A percentile compares a stretch with the other conserved stretches of the same genome.
Evolutionary conservation across 495 filamentous ascomycete species (phyloP).

Genomic region (Trichoderma gamsii): DNA sequence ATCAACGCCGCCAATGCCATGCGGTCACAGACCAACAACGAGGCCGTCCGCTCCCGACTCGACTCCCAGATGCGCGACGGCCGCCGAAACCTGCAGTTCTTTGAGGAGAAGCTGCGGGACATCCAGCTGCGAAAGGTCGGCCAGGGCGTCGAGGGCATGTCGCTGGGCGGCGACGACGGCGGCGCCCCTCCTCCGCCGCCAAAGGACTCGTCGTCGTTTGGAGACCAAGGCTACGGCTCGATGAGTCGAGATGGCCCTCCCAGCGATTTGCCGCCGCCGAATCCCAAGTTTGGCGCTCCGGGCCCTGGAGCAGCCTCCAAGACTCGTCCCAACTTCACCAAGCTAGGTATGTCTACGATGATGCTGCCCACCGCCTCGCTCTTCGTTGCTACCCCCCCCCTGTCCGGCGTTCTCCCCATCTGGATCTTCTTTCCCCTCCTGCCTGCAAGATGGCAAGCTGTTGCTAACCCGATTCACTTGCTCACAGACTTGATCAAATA

Average conservation of each 20-base stretch:
- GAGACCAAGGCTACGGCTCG: constrained; percentile 41
- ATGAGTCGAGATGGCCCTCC: constrained; percentile 39
- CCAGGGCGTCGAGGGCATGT: constrained; percentile 58
- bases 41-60: constrained; percentile 75
- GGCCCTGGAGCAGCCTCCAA: constrained; percentile 66
- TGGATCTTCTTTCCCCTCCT: not conserved
- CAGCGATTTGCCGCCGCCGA: constrained; percentile 73
- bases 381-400: not conserved
- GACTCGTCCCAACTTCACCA: constrained; percentile 82
- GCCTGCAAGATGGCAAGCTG: not conserved
- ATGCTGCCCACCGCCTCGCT: constrained; percentile 4
- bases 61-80: constrained; percentile 92
- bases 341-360: constrained; percentile 64
- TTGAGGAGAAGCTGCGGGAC: constrained; percentile 84
- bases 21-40: constrained; percentile 91
- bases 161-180: constrained; percentile 38
- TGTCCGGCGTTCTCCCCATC: not conserved
- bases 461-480: not conserved
- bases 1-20: constrained; percentile 91
- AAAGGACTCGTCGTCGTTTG: constrained; percentile 46
- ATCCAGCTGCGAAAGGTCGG: constrained; percentile 73
- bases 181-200: constrained; percentile 52
- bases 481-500: constrained; percentile 91
- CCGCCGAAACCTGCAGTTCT: constrained; percentile 84
- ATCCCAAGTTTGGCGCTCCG: constrained; percentile 71